Conservation (phyloP, 192 early-diverging fungal species). For the Entophlyctis helioformis region DNA sequence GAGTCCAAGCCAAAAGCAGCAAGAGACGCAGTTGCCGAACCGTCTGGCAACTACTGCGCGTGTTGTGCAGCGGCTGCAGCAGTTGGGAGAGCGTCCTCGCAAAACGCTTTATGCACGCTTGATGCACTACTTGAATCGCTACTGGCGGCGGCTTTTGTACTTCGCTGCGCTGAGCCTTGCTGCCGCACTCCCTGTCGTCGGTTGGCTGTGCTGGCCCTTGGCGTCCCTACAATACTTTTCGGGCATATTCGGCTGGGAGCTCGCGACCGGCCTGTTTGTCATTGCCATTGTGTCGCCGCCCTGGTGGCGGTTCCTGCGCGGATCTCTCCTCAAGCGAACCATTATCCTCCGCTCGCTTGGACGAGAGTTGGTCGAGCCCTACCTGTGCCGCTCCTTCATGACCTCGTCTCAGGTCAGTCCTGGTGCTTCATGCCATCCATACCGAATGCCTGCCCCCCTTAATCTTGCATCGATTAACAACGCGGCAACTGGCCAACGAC, state of each 20-base stretch:
- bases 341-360: constrained; percentile 16
- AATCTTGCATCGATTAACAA: no score
- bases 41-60: background rate
- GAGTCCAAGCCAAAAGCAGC: background rate
- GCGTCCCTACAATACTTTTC: constrained; percentile 22
- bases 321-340: constrained; percentile 10
- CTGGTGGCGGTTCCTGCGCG: constrained; percentile 18
- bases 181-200: constrained; percentile 11
- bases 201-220: constrained; percentile 14
- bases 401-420: constrained; percentile 2
- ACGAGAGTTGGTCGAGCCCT: constrained; percentile 29
- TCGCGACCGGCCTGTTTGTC: constrained; percentile 6
- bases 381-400: constrained; percentile 20
- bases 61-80: background rate
- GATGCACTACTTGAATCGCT: constrained; percentile 14
- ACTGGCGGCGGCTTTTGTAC: constrained; percentile 8
- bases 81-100: background rate
- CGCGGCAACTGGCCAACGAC: background rate
- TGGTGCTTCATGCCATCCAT: background rate
- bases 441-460: background rate
- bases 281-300: constrained; percentile 10
- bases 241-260: constrained; percentile 7
- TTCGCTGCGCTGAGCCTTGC: constrained; percentile 7
- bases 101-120: constrained; percentile 1
- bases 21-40: background rate